phyloP scores from a whole-genome alignment of 768 basidiomycete genomes.

The Russula compacta region DNA sequence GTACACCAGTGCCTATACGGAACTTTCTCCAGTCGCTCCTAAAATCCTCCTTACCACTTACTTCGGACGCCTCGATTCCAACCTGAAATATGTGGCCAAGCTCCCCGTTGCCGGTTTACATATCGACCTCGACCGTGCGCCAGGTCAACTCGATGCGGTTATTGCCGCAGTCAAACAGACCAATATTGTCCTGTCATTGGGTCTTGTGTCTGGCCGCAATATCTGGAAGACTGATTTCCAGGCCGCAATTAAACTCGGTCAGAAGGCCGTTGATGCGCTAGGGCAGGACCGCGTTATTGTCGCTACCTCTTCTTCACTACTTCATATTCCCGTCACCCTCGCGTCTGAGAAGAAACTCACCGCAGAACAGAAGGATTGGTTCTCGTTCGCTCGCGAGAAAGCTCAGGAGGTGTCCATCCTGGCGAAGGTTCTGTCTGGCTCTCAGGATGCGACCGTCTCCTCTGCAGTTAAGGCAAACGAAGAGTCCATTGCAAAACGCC shows the following conservation, averaged over 20 bases:
- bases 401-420: constrained; percentile 81
- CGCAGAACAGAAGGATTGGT: constrained; percentile 89
- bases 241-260: constrained; percentile 69
- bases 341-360: constrained; percentile 88
- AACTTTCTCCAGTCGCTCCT: constrained; percentile 74
- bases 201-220: constrained; percentile 96
- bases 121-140: constrained; percentile 93
- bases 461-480: constrained; percentile 83
- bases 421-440: constrained; percentile 77
- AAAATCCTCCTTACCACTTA: constrained; percentile 94
- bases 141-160: constrained; percentile 77
- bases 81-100: constrained; percentile 80
- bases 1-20: constrained; percentile 71
- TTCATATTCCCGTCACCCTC: constrained; percentile 96
- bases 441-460: constrained; percentile 63
- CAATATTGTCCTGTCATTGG: constrained; percentile 76
- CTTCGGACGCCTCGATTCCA: constrained; percentile 92
- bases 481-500: constrained; percentile 84
- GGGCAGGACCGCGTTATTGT: constrained; percentile 85
- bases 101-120: constrained; percentile 92
- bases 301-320: constrained; percentile 93
- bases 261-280: constrained; percentile 77
- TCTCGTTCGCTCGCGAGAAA: constrained; percentile 97
- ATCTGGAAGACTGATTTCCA: constrained; percentile 98
- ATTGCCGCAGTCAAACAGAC: constrained; percentile 79